These are phyloP conservation scores for Penicillium canescens DNA, from an alignment of 495 filamentous ascomycete genomes.

Conservation along the genomic window DNA sequence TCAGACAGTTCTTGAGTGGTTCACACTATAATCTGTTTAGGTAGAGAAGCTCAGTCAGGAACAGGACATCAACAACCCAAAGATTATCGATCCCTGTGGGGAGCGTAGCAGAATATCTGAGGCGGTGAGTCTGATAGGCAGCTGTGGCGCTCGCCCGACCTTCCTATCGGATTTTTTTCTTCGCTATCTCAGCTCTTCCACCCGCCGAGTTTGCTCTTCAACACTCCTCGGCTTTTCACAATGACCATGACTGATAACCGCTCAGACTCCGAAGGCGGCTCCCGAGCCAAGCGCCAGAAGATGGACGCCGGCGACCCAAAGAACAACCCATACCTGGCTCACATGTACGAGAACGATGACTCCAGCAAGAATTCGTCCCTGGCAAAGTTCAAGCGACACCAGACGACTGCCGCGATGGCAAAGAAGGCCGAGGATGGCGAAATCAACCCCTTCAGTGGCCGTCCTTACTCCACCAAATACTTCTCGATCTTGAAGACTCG, in stretches of 20 bases:
- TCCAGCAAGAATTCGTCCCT: conserved; percentile 51
- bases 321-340: conserved; percentile 86
- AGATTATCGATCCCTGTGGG: conserved; percentile 28
- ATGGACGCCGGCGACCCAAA: conserved; percentile 54
- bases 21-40: neutral
- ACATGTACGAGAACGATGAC: conserved; percentile 68
- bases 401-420: conserved; percentile 77
- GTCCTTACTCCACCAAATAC: conserved; percentile 77
- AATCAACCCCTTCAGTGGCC: conserved; percentile 79
- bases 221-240: conserved; percentile 20
- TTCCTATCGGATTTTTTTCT: conserved; percentile 40
- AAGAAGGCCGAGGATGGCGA: conserved; percentile 76
- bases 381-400: conserved; percentile 70
- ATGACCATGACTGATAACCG: conserved; percentile 44
- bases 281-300: conserved; percentile 51
- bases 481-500: conserved; percentile 82
- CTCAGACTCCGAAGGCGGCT: conserved; percentile 41
- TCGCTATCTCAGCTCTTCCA: conserved; percentile 12
- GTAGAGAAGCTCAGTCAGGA: neutral
- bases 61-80: conserved; percentile 9
- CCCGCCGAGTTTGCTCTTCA: conserved; percentile 4
- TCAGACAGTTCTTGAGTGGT: neutral
- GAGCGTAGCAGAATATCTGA: conserved; percentile 27
- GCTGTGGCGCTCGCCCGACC: conserved; percentile 29
- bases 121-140: conserved; percentile 39